Base-by-base conservation (phyloP, 495 filamentous ascomycete genomes). In the Lichina pygmaea region DNA sequence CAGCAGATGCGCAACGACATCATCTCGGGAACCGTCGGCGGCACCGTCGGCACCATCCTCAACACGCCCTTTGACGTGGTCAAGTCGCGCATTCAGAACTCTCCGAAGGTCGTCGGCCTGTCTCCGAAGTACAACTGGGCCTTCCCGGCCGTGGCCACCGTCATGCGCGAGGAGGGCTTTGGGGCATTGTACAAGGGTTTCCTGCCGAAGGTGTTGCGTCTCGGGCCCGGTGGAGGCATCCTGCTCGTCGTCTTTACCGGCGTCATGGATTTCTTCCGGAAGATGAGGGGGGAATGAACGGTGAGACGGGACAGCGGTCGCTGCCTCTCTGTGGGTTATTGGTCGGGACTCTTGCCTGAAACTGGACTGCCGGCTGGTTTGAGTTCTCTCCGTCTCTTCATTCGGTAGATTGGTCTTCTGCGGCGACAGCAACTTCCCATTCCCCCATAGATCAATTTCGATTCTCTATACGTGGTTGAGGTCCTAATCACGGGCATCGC, bases 61-160 rank as follows among this genome's bases (percentile, higher is more conserved):
- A 97, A 97, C 64, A 97, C 89, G 10, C 86, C 89, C 6, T 77
- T 93, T 73, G 89, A 97, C 56, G 89, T 97, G 12, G 85, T 95
- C 60, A 97, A 97, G 71, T 85, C 78, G 32, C 77, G 89, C 31
- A 95, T 97, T 55, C 89, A 97, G 61, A 95, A 95, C 64, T 80
- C 68, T 44, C 65, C 78, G 52, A 85, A 78, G 61, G 64, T 93
- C 16, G 58, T 79, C 41, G 91, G 89, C 13, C 63, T 70, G 43
- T 61, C 71, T 15, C 80, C 78, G 50, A 97, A 95, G 68, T 97
- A 97, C 63, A 93, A 93, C 67, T 97, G 89, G 89, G 91, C 89
- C 12, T 91, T 75, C 69, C 80, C 81, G 34, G 75, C 81, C 39
- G 63, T 93, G 13, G 78, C 67, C 13, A 81, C 78, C 13, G 81